Evolutionary conservation across 2,329 filamentous ascomycete species (phyloP), one percentile per base, ranked within the genome.

Genomic region (Colletotrichum echinochloae): DNA sequence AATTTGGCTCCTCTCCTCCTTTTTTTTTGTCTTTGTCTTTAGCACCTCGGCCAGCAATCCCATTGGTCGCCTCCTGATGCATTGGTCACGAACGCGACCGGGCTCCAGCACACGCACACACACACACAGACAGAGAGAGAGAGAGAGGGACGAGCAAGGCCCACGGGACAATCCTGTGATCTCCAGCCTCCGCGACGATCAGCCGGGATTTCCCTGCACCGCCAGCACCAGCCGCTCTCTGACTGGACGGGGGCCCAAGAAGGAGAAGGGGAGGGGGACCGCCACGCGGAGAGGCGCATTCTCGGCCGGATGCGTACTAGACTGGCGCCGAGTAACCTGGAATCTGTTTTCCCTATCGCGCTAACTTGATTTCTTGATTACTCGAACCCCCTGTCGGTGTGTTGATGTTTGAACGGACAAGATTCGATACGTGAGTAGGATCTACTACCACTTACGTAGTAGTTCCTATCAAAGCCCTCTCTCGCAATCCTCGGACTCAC

Each of bases 111-210:
- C n/a, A n/a, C n/a, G n/a, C n/a, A n/a, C n/a, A n/a, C n/a, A n/a
- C n/a, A n/a, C n/a, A n/a, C n/a, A n/a, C n/a, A n/a, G n/a, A n/a
- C n/a, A n/a, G n/a, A n/a, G n/a, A n/a, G n/a, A n/a, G n/a, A n/a
- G n/a, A n/a, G n/a, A n/a, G n/a, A n/a, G n/a, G n/a, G n/a, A n/a
- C n/a, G n/a, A n/a, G n/a, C n/a, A 39, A 48, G 65, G 59, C 61
- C 72, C 72, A 72, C 65, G 57, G 72, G 57, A 57, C 69, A 72
- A 69, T 72, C 72, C 72, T 73, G 72, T 72, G 72, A 73, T 73
- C 72, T 73, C 72, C 72, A 72, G 60, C 70, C 69, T 72, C 69
- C 70, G 65, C 57, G 72, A 73, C 72, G 72, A 73, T 73, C 72
- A 73, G 62, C 72, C 65, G 70, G 72, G 72, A 66, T 28, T 55